phyloP scores from a whole-genome alignment of 768 basidiomycete species.

The Suillus variegatus region DNA sequence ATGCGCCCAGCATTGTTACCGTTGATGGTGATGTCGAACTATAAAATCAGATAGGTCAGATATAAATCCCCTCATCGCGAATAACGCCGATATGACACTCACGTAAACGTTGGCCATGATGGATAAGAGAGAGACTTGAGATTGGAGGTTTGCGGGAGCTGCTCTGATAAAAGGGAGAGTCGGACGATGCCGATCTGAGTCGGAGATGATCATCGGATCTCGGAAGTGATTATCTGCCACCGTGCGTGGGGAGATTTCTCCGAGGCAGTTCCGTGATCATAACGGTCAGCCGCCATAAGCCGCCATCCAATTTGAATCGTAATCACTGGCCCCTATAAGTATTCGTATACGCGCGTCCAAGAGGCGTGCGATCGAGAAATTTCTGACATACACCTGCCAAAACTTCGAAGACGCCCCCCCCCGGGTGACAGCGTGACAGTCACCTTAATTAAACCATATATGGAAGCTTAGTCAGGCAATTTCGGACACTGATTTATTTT shows the following conservation, averaged over 20 bases:
- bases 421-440: too few relatives aligned
- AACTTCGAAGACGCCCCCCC: too few relatives aligned
- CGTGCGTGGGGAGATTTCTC: background rate
- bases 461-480: too few relatives aligned
- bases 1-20: conserved; percentile 51
- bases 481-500: too few relatives aligned
- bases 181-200: conserved; percentile 21
- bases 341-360: background rate
- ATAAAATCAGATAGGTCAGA: conserved; percentile 14
- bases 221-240: conserved; percentile 14
- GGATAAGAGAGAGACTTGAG: conserved; percentile 10
- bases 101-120: conserved; percentile 22
- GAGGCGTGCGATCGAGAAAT: too few relatives aligned
- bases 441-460: too few relatives aligned
- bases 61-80: background rate
- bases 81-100: conserved; percentile 8
- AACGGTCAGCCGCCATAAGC: background rate
- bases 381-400: too few relatives aligned
- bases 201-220: conserved; percentile 17
- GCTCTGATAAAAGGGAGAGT: conserved; percentile 15
- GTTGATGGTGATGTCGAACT: conserved; percentile 71
- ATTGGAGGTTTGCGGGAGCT: background rate
- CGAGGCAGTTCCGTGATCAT: background rate
- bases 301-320: background rate
- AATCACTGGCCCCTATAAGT: background rate